phyloP scores from a whole-genome alignment of 2,329 filamentous ascomycete species.

The Acrocalymma vagum region DNA sequence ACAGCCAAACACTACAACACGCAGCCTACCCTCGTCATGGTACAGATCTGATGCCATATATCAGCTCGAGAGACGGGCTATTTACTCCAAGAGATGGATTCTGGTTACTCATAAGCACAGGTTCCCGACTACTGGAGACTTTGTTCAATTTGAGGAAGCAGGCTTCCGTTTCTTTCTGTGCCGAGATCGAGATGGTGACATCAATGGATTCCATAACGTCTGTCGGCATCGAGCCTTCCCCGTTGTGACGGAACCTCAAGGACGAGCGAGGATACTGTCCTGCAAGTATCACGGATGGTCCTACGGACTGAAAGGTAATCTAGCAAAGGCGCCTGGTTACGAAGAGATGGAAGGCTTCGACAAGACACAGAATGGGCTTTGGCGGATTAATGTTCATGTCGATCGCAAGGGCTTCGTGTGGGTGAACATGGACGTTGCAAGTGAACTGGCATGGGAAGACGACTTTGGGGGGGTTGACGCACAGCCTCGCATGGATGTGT shows the following conservation, averaged over 20 bases:
- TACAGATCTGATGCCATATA: conserved; percentile 29
- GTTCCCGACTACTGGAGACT: conserved; percentile 21
- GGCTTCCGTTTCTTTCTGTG: conserved; percentile 18
- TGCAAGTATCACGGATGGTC: conserved; percentile 54
- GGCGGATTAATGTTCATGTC: conserved; percentile 28
- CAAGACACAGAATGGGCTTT: conserved; percentile 33
- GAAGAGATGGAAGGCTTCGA: conserved; percentile 43
- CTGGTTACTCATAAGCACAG: conserved; percentile 42
- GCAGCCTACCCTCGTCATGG: conserved; percentile 5
- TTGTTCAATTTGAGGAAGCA: conserved; percentile 16
- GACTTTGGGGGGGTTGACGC: conserved; percentile 15
- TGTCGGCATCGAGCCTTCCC: conserved; percentile 48
- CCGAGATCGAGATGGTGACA: conserved; percentile 5
- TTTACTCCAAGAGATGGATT: conserved; percentile 51
- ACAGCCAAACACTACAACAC: conserved; percentile 1
- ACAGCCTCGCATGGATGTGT: conserved; percentile 13
- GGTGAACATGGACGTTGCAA: conserved; percentile 27
- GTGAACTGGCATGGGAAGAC: conserved; percentile 6
- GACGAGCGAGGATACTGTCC: conserved; percentile 37
- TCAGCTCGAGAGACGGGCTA: conserved; percentile 54
- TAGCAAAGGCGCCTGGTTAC: conserved; percentile 50
- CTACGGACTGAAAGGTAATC: conserved; percentile 45
- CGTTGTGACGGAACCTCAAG: conserved; percentile 17
- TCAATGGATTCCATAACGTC: conserved; percentile 47
- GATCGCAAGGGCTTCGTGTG: conserved; percentile 32